A percentile compares a stretch with the other conserved stretches of the same genome.
Conservation (phyloP, 176 grass and related monocot species). For the Ananas comosus region DNA sequence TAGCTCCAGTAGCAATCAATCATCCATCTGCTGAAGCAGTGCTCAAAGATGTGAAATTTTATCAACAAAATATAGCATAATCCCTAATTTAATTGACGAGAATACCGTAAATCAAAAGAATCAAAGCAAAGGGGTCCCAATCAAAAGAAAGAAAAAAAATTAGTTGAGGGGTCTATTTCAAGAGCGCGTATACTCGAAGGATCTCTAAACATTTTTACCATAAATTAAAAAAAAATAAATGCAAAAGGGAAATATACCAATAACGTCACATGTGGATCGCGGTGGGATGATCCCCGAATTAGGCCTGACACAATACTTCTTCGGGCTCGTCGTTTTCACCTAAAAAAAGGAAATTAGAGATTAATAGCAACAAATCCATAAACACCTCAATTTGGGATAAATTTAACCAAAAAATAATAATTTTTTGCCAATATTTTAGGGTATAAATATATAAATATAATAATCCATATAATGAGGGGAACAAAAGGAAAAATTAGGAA, state of each 20-base stretch:
- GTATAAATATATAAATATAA: background rate
- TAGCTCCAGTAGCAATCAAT: no score
- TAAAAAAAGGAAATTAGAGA: slow-evolving; percentile 17
- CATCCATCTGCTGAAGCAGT: no score
- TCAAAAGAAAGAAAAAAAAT: slow-evolving; percentile 10
- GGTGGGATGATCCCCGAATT: slow-evolving; percentile 74
- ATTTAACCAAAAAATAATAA: background rate
- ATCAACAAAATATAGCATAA: no score
- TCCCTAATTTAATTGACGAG: no score
- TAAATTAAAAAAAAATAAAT: background rate
- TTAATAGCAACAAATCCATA: background rate
- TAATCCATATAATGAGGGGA: no score
- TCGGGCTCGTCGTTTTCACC: slow-evolving; percentile 97
- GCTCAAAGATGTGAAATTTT: no score
- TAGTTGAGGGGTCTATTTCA: background rate
- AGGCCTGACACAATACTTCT: slow-evolving; percentile 86
- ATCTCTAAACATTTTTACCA: background rate
- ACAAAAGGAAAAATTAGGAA: background rate
- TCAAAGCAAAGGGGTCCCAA: no score
- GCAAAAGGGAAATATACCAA: slow-evolving; percentile 35
- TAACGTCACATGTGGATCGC: slow-evolving; percentile 58
- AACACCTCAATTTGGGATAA: background rate
- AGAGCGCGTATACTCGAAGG: no score
- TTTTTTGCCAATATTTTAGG: background rate
- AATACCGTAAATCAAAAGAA: no score